Evolutionary conservation across 352 stramenopile species (phyloP).

Genomic region (Bremia lactucae): DNA sequence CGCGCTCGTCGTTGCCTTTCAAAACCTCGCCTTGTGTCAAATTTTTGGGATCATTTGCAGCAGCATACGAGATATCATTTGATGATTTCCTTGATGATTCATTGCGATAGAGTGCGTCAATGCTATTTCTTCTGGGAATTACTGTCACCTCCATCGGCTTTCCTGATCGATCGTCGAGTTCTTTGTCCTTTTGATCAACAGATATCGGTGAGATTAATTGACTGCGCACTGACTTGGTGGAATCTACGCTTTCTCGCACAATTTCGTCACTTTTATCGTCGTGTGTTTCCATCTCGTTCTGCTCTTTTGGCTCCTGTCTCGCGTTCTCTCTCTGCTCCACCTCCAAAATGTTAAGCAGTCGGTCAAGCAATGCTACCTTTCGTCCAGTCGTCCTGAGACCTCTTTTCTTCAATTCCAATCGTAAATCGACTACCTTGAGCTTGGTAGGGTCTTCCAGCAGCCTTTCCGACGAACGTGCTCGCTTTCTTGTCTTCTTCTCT

Average conservation of each 20-base stretch:
- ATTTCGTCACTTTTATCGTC: slow-evolving; percentile 37
- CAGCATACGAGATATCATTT: no score
- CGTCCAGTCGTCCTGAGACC: slow-evolving; percentile 38
- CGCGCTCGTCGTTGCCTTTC: no score
- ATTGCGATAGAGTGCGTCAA: no score
- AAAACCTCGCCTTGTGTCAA: no score
- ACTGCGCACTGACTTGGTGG: slow-evolving; percentile 10
- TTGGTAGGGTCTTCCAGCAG: slow-evolving; percentile 11
- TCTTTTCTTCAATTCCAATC: slow-evolving; percentile 45
- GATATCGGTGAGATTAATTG: slow-evolving; percentile 5
- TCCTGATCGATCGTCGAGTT: not conserved
- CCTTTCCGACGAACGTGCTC: slow-evolving; percentile 16
- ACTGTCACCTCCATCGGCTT: not conserved
- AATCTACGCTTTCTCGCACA: slow-evolving; percentile 43
- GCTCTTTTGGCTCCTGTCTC: slow-evolving; percentile 14
- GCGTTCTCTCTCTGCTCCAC: slow-evolving; percentile 23
- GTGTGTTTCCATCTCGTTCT: slow-evolving; percentile 5
- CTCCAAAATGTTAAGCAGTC: slow-evolving; percentile 39
- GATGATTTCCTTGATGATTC: no score
- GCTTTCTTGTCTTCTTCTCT: slow-evolving; percentile 28
- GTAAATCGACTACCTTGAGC: slow-evolving; percentile 45
- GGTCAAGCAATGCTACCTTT: slow-evolving; percentile 39
- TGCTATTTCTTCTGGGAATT: not conserved
- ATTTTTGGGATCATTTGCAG: no score
- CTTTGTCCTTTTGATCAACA: not conserved